Evolutionary conservation across 75 land plant genomes (phyloP).

Genomic region (Ceratopteris richardii): DNA sequence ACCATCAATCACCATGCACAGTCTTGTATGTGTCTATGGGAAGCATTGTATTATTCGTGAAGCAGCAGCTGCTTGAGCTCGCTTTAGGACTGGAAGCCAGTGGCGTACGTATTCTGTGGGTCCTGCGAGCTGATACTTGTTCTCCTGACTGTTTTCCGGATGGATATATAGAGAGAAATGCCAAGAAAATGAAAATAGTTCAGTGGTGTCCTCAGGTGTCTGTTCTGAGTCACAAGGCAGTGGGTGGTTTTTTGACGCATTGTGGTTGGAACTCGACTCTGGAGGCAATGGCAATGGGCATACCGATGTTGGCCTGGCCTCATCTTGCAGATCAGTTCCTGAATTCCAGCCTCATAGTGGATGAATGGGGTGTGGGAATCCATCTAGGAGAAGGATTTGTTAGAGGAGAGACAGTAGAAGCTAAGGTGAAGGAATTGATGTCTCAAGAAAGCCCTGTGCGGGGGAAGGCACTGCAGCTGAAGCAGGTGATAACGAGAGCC

Average conservation of each 20-base stretch:
- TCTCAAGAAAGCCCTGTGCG: too few relatives aligned
- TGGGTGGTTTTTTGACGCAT: conserved; percentile 1
- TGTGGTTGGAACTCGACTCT: neutral
- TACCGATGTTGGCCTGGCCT: conserved; percentile 5
- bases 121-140: conserved; percentile 6
- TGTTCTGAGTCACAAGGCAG: neutral
- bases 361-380: neutral
- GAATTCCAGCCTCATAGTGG: neutral
- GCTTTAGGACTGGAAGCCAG: conserved; percentile 10
- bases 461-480: too few relatives aligned
- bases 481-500: too few relatives aligned
- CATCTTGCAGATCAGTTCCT: neutral
- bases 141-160: neutral
- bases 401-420: too few relatives aligned
- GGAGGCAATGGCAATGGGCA: neutral
- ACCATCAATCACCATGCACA: conserved; percentile 3
- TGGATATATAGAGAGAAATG: neutral
- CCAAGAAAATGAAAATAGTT: neutral
- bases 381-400: neutral
- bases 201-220: neutral
- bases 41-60: conserved; percentile 10
- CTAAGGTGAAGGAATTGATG: too few relatives aligned
- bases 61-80: conserved; percentile 14
- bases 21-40: conserved; percentile 21
- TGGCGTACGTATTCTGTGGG: conserved; percentile 17